phyloP scores from a whole-genome alignment of 306 rosid species.

The Chamaecrista fasciculata region DNA sequence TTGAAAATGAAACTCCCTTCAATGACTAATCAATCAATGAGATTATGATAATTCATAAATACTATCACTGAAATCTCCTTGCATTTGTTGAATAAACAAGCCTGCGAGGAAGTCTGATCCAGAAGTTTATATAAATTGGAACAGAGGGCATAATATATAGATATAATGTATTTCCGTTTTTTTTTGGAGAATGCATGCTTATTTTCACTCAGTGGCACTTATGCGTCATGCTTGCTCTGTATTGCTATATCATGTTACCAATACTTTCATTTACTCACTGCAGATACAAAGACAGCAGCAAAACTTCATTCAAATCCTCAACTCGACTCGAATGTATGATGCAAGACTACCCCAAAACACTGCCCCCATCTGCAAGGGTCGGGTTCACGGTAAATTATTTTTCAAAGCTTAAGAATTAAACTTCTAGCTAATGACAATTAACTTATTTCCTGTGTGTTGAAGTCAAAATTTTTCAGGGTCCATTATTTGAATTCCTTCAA shows the following conservation, averaged over 20 bases:
- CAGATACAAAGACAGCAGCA: slow-evolving; percentile 94
- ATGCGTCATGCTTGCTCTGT: background rate
- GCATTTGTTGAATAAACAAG: background rate
- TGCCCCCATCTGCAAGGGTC: slow-evolving; percentile 83
- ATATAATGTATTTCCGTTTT: background rate
- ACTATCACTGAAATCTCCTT: background rate
- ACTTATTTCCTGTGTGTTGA: background rate
- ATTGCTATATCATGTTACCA: background rate
- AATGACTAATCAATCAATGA: slow-evolving; percentile 12
- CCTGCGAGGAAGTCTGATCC: slow-evolving; percentile 8
- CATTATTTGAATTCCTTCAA: background rate
- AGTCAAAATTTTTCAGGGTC: background rate
- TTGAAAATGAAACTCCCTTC: background rate
- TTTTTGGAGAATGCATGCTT: background rate
- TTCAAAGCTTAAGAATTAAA: slow-evolving; percentile 16
- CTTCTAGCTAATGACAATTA: slow-evolving; percentile 12
- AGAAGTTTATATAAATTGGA: background rate
- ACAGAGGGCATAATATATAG: background rate
- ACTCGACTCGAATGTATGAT: slow-evolving; percentile 97
- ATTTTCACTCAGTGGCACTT: background rate
- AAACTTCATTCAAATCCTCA: slow-evolving; percentile 89
- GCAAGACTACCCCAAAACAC: slow-evolving; percentile 96
- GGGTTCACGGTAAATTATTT: slow-evolving; percentile 82
- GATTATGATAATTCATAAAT: background rate
- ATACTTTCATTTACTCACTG: slow-evolving; percentile 24